These are phyloP conservation scores for Penicillium verrucosum DNA, from an alignment of 2,329 filamentous ascomycete genomes.

Conservation along the genomic window DNA sequence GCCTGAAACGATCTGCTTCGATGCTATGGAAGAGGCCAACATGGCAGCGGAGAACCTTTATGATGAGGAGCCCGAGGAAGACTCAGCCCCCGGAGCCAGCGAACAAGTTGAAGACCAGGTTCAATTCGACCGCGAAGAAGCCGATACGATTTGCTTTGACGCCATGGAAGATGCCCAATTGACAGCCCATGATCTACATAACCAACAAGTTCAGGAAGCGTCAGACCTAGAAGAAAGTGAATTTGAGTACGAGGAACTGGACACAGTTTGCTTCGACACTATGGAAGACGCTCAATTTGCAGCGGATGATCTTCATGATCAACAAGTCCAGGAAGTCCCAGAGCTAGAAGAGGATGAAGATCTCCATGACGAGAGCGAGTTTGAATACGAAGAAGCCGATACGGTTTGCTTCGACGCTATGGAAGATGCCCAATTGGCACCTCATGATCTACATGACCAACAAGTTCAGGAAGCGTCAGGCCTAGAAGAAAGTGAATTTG, in stretches of 20 bases:
- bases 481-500: not conserved
- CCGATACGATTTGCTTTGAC: constrained; percentile 6
- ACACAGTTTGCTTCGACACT: constrained; percentile 1
- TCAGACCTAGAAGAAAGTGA: not conserved
- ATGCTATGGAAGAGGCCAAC: constrained; percentile 1
- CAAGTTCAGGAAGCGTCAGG: not conserved
- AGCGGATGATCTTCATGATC: not conserved
- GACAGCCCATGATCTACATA: not conserved
- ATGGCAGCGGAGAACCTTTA: not conserved
- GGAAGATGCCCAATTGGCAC: constrained; percentile 1
- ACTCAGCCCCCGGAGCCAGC: not conserved
- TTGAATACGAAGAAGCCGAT: constrained; percentile 12
- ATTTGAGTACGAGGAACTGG: not conserved
- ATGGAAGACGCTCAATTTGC: constrained; percentile 3
- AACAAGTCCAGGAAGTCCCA: not conserved
- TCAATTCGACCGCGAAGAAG: constrained; percentile 13
- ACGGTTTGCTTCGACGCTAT: constrained; percentile 7
- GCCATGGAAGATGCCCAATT: constrained; percentile 4
- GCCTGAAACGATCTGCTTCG: constrained; percentile 9
- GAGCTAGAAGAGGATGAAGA: not conserved
- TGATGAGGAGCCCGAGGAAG: not conserved
- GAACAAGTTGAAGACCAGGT: not conserved
- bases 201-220: not conserved
- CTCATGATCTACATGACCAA: not conserved
- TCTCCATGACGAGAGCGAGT: not conserved